phyloP scores from a whole-genome alignment of 768 basidiomycete species.

The Galerina marginata region DNA sequence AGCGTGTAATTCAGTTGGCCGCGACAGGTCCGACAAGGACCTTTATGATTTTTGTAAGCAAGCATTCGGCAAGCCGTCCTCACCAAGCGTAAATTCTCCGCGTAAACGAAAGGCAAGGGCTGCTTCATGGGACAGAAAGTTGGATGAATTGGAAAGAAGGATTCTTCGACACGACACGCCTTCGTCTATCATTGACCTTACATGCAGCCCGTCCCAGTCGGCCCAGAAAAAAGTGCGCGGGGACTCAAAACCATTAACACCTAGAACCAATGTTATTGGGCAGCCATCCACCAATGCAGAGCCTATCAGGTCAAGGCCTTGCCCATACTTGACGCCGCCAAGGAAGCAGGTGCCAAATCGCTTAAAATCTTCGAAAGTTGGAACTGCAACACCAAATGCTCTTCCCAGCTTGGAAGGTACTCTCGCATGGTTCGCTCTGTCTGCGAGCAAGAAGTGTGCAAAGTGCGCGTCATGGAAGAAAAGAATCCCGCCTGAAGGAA shows the following conservation, averaged over 20 bases:
- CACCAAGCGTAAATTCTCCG: constrained; percentile 42
- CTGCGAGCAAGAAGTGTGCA: constrained; percentile 22
- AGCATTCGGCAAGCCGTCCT: constrained; percentile 43
- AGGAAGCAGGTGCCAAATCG: not conserved
- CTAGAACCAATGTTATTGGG: constrained; percentile 11
- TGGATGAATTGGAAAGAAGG: constrained; percentile 25
- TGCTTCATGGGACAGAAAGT: constrained; percentile 48
- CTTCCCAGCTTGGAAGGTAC: not conserved
- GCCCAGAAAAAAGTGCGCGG: not conserved
- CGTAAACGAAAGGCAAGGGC: constrained; percentile 44
- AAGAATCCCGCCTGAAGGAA: constrained; percentile 35
- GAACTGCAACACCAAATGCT: not conserved
- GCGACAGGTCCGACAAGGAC: constrained; percentile 55
- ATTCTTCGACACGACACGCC: not conserved
- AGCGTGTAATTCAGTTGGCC: constrained; percentile 59
- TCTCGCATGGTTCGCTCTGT: constrained; percentile 34
- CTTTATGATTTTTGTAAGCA: constrained; percentile 47
- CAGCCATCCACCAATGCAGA: not conserved
- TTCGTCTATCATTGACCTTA: not conserved
- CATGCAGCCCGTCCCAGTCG: not conserved
- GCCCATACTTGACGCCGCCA: not conserved
- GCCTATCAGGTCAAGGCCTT: too few relatives aligned
- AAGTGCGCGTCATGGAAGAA: constrained; percentile 35
- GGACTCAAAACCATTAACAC: constrained; percentile 1
- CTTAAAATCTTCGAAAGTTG: not conserved